Conservation (phyloP, 2,329 filamentous ascomycete species). For the Diaporthe capsici region DNA sequence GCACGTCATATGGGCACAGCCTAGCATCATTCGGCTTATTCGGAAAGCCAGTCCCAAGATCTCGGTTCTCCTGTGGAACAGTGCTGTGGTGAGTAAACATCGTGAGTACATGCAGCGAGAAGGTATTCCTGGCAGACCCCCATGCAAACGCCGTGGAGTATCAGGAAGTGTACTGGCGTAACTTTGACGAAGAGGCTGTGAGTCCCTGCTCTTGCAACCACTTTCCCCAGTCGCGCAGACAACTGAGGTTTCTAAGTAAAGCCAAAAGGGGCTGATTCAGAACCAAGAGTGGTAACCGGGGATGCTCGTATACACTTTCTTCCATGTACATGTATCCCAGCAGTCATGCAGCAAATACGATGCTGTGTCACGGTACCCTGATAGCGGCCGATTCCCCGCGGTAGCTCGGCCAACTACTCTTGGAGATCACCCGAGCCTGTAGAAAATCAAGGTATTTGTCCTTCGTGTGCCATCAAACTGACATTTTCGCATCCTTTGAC, state of each 20-base stretch:
- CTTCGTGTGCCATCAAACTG: background rate
- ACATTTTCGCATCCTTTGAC: background rate
- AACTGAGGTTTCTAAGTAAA: background rate
- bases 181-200: no score
- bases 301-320: background rate
- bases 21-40: background rate
- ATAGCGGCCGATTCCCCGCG: background rate
- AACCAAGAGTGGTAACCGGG: background rate
- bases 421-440: background rate
- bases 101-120: background rate
- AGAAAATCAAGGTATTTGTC: background rate
- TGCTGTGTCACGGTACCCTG: background rate
- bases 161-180: background rate
- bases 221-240: background rate
- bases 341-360: conserved; percentile 3
- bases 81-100: background rate
- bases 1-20: conserved; percentile 1
- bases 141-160: background rate
- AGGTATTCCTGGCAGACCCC: background rate
- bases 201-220: background rate
- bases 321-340: background rate
- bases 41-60: background rate
- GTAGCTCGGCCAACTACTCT: background rate
- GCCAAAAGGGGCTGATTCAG: background rate
- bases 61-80: background rate